These are phyloP conservation scores for Arthrobotrys pseudoclavata DNA, from an alignment of 2,329 filamentous ascomycete genomes.

Conservation along the genomic window DNA sequence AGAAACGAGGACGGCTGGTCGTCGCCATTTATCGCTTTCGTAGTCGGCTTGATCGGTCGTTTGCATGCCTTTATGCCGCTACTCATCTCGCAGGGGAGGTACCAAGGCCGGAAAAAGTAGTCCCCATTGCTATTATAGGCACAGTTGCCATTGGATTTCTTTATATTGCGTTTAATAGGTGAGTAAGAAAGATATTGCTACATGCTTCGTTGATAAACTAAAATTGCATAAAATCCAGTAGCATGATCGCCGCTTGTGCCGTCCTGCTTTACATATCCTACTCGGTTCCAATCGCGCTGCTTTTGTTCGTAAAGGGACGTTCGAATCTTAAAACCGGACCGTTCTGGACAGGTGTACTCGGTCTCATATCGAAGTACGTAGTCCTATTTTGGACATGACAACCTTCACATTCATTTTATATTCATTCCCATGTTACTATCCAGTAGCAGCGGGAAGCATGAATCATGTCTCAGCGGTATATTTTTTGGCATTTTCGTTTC, in stretches of 20 bases:
- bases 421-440: constrained; percentile 68
- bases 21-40: constrained; percentile 70
- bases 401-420: constrained; percentile 68
- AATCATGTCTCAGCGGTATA: constrained; percentile 65
- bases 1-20: constrained; percentile 72
- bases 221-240: constrained; percentile 20
- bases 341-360: constrained; percentile 66
- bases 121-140: constrained; percentile 65
- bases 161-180: constrained; percentile 68
- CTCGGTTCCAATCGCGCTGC: constrained; percentile 66
- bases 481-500: constrained; percentile 61
- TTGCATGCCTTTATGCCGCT: constrained; percentile 69
- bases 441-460: constrained; percentile 65
- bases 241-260: constrained; percentile 63
- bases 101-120: constrained; percentile 67
- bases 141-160: constrained; percentile 70
- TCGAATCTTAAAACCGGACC: constrained; percentile 67
- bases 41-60: constrained; percentile 70
- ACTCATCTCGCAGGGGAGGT: constrained; percentile 71
- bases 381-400: constrained; percentile 66
- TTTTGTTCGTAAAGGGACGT: constrained; percentile 66
- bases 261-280: constrained; percentile 64
- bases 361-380: constrained; percentile 65
- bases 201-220: neutral
- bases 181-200: neutral